These are phyloP conservation scores for Cladobotryum mycophilum DNA, from an alignment of 2,329 filamentous ascomycete genomes.

Conservation along the genomic window DNA sequence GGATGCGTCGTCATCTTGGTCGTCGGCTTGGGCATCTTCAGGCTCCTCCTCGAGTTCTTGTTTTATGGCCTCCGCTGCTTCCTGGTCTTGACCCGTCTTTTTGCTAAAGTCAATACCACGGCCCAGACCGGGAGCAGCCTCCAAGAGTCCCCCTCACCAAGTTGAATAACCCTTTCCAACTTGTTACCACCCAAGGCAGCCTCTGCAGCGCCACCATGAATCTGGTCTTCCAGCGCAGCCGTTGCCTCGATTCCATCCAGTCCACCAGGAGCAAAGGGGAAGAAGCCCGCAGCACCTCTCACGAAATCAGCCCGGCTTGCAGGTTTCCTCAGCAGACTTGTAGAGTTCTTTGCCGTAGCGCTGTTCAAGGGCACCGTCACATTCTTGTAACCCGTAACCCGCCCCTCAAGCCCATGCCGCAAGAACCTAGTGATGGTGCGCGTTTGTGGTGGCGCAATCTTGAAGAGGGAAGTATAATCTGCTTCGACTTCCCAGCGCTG, in stretches of 20 bases:
- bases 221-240: conserved; percentile 75
- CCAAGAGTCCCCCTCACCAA: conserved; percentile 75
- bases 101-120: conserved; percentile 69
- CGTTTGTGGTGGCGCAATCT: conserved; percentile 83
- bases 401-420: conserved; percentile 83
- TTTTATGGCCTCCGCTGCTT: conserved; percentile 65
- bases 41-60: conserved; percentile 51
- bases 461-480: conserved; percentile 78
- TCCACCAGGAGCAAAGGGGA: conserved; percentile 88
- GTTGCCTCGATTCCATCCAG: conserved; percentile 81
- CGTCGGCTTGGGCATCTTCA: conserved; percentile 28
- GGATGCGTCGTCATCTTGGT: conserved; percentile 24
- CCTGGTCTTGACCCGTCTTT: conserved; percentile 50
- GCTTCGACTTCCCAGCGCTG: conserved; percentile 79
- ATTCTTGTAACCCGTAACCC: conserved; percentile 89
- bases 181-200: conserved; percentile 44
- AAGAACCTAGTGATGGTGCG: conserved; percentile 92
- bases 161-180: conserved; percentile 81
- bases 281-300: conserved; percentile 84
- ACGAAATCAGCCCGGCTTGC: conserved; percentile 86
- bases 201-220: conserved; percentile 45
- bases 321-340: conserved; percentile 78
- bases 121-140: conserved; percentile 73
- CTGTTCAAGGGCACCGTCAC: conserved; percentile 86
- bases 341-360: conserved; percentile 91